phyloP scores from a whole-genome alignment of 2,329 filamentous ascomycete genomes.

The Epichloe festucae region DNA sequence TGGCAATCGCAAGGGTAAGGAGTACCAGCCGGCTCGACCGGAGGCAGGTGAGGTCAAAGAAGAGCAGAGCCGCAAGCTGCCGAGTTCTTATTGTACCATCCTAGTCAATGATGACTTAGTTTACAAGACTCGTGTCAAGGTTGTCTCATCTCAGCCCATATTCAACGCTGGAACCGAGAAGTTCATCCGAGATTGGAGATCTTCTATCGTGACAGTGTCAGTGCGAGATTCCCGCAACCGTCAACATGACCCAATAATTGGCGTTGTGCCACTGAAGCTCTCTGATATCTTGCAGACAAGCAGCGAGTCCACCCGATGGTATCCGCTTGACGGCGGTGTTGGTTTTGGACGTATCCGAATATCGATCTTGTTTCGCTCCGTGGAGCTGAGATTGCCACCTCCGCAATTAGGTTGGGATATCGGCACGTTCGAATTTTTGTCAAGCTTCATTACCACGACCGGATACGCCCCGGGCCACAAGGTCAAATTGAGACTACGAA shows the following conservation, averaged over 20 bases:
- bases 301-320: slow-evolving; percentile 82
- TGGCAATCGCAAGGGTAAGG: slow-evolving; percentile 68
- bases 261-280: slow-evolving; percentile 78
- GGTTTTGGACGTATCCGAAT: slow-evolving; percentile 84
- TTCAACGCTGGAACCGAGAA: slow-evolving; percentile 94
- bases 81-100: slow-evolving; percentile 90
- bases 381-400: slow-evolving; percentile 77
- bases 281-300: slow-evolving; percentile 78
- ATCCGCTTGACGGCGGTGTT: slow-evolving; percentile 89
- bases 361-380: slow-evolving; percentile 77
- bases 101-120: slow-evolving; percentile 76
- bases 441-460: slow-evolving; percentile 52
- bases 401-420: slow-evolving; percentile 87
- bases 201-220: slow-evolving; percentile 70
- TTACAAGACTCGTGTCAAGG: slow-evolving; percentile 91
- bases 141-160: slow-evolving; percentile 85
- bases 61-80: slow-evolving; percentile 66
- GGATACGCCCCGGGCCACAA: slow-evolving; percentile 51
- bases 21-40: slow-evolving; percentile 77
- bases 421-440: slow-evolving; percentile 81
- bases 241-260: slow-evolving; percentile 88
- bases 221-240: slow-evolving; percentile 81
- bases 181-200: slow-evolving; percentile 89
- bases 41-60: slow-evolving; percentile 75
- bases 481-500: slow-evolving; percentile 66